Evolutionary conservation across 2,329 filamentous ascomycete species (phyloP).

Genomic region (Leptodontidium sp.): DNA sequence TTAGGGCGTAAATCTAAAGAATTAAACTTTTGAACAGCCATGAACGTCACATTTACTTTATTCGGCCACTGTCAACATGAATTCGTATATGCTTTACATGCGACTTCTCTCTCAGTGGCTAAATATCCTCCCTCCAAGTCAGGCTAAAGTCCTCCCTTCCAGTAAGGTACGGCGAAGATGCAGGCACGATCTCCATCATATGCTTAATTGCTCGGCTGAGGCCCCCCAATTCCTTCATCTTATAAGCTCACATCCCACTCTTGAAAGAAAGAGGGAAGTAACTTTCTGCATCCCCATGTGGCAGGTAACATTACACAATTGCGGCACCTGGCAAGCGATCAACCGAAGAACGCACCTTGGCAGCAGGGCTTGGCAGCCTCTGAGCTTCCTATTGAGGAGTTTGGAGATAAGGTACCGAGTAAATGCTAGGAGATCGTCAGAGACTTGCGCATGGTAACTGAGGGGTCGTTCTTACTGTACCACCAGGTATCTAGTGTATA

Average conservation of each 20-base stretch:
- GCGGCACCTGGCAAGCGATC: slow-evolving; percentile 8
- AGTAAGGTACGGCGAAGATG: not conserved
- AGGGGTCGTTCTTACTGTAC: not conserved
- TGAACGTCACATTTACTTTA: not conserved
- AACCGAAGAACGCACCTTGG: slow-evolving; percentile 2
- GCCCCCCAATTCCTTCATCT: not conserved
- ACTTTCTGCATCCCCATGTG: not conserved
- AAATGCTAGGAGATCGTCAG: slow-evolving; percentile 11
- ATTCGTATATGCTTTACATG: not conserved
- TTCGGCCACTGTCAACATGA: not conserved
- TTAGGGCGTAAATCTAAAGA: too few relatives aligned
- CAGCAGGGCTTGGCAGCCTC: slow-evolving; percentile 13
- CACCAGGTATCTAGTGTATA: not conserved
- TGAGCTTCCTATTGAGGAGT: slow-evolving; percentile 15
- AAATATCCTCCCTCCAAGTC: not conserved
- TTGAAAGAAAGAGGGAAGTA: not conserved
- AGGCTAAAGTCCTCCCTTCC: not conserved
- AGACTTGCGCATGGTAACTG: slow-evolving; percentile 4
- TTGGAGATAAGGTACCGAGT: slow-evolving; percentile 13
- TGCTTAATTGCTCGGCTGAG: slow-evolving; percentile 5
- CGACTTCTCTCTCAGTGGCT: not conserved
- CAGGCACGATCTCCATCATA: slow-evolving; percentile 11
- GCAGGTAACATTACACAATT: slow-evolving; percentile 8
- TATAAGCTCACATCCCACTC: not conserved
- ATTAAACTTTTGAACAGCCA: not conserved